These are phyloP conservation scores for Dichotomocladium elegans DNA, from an alignment of 371 early-diverging fungal genomes.

Conservation along the genomic window DNA sequence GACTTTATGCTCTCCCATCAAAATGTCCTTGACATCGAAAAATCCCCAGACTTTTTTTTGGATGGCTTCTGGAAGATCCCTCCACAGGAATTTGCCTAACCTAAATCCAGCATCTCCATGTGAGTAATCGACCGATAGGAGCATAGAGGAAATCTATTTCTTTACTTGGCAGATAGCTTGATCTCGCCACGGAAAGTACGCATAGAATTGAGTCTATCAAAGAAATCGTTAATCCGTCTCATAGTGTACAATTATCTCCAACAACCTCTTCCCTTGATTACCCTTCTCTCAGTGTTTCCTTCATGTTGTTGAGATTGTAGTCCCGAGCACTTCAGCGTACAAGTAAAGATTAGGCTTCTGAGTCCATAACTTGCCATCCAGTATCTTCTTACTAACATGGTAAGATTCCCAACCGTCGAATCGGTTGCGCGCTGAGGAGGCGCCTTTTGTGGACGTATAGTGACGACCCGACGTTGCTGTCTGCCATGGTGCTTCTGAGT, in stretches of 20 bases:
- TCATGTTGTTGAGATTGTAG: slow-evolving; percentile 34
- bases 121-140: neutral
- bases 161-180: slow-evolving; percentile 35
- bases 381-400: too few relatives aligned
- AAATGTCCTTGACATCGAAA: slow-evolving; percentile 33
- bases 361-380: too few relatives aligned
- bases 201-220: slow-evolving; percentile 21
- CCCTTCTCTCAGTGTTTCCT: slow-evolving; percentile 17
- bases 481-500: neutral
- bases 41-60: slow-evolving; percentile 28
- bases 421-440: neutral
- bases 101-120: slow-evolving; percentile 16
- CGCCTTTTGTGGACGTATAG: neutral
- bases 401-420: too few relatives aligned
- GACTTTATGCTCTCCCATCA: slow-evolving; percentile 24
- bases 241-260: neutral
- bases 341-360: too few relatives aligned
- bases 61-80: slow-evolving; percentile 10
- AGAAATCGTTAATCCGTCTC: too few relatives aligned
- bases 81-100: slow-evolving; percentile 42
- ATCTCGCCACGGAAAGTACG: slow-evolving; percentile 38
- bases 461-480: neutral
- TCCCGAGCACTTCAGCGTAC: slow-evolving; percentile 19
- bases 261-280: slow-evolving; percentile 2
- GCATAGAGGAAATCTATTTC: too few relatives aligned